Base-by-base conservation (phyloP, 2,329 filamentous ascomycete genomes). In the Cercospora sp. region DNA sequence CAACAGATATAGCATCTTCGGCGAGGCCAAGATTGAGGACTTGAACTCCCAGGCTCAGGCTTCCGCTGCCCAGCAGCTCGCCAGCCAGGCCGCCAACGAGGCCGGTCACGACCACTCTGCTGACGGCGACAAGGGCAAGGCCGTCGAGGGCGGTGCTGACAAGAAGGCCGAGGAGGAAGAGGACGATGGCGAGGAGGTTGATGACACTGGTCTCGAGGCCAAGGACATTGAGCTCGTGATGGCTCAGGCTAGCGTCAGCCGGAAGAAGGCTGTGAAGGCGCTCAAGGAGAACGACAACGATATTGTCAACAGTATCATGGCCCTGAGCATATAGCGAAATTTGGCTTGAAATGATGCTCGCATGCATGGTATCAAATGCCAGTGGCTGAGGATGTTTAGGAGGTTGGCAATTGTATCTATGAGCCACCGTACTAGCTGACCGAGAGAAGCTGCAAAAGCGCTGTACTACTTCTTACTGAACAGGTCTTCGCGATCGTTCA, bases 251-350 rank as follows among this genome's bases (percentile, higher is more conserved):
- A 95, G 87, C 78, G 96, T 99, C 78, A 97, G 93, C 77, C 89
- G 95, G 82, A 97, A 97, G 86, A 98, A 98, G 89, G 95, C 95
- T 70, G 89, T 99, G 86, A 99, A 98, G 86, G 95, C 96, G 66
- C 88, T 99, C 80, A 94, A 93, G 87, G 95, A 98, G 87, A 99
- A 99, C 81, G 94, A 98, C 85, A 97, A 98, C 79, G 95, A 99
- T 81, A 99, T 99, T 85, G 95, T 99, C 87, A 99, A 99, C 88
- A 97, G 95, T 77, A 99, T 99, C 86, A 99, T 99, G 95, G 94
- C 94, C 76, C 85, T 99, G 72, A 85, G 83, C 78, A 85, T 85
- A 84, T 86, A 73, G 68, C 59, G 36, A 28, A 16, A 26, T 28
- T 18, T 12, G 31, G 5, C 12, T 9, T 28, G 18, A 36, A 36